A percentile compares a stretch with the other conserved stretches of the same genome.
Conservation (phyloP, 2,329 filamentous ascomycete species). For the Dactylellina cionopaga region DNA sequence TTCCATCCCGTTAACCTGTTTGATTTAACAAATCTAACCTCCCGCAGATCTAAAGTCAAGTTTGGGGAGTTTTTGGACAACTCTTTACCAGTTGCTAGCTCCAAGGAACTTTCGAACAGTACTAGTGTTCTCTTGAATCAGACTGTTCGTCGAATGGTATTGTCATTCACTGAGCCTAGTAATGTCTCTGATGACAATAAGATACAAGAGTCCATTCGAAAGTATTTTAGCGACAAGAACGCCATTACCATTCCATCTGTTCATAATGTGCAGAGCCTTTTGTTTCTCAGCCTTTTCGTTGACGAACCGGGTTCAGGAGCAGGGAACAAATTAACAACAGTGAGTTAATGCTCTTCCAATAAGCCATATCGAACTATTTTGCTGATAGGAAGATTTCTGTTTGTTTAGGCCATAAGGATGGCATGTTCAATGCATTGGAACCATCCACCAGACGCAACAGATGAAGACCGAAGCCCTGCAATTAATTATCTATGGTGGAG, state of each 20-base stretch:
- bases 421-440: conserved; percentile 55
- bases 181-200: conserved; percentile 38
- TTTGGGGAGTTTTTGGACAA: conserved; percentile 51
- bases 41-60: conserved; percentile 32
- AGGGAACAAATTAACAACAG: conserved; percentile 55
- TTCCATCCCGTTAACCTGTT: background rate
- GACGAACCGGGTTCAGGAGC: conserved; percentile 54
- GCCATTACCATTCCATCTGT: conserved; percentile 54
- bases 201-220: conserved; percentile 54
- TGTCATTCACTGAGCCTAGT: conserved; percentile 49
- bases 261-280: conserved; percentile 54
- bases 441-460: conserved; percentile 38
- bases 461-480: conserved; percentile 45
- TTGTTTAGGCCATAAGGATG: conserved; percentile 54
- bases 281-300: conserved; percentile 53
- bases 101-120: conserved; percentile 53
- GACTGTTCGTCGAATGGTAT: conserved; percentile 53
- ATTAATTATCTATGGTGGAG: conserved; percentile 55
- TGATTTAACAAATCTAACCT: background rate
- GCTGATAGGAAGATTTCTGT: background rate
- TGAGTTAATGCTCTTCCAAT: conserved; percentile 17
- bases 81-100: conserved; percentile 53
- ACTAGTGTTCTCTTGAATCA: conserved; percentile 54
- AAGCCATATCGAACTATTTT: background rate
- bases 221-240: conserved; percentile 54